Base-by-base conservation (phyloP, 148 eudicot species). In the Rhododendron williamsianum region DNA sequence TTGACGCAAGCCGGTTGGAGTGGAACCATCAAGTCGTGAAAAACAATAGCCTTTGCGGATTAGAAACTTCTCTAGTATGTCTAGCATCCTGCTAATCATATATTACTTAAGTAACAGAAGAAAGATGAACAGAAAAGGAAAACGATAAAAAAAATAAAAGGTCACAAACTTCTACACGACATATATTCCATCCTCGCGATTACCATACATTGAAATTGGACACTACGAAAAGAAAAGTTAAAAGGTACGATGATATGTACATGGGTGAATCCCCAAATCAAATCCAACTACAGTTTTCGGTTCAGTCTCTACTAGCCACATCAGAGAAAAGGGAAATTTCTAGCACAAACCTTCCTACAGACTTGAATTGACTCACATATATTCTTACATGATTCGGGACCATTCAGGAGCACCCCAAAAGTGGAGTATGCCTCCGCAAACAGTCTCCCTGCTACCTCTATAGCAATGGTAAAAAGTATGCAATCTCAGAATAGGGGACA, bases 21-120 rank as follows among this genome's bases (percentile, higher is more conserved):
- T 97, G 67, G 98, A 94, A 11, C 99, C 99, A 88, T 97, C 98
- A 82, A 97, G 98, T 84, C 99, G 93, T 87, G 95, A 92, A 87
- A 91, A 97, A 91, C 91, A 87, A 88, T 94, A 93, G 69, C 99
- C 99, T 89, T 93, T 97, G 54, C 99, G 96, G 80, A 94, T 95
- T 83, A 97, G 89, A 84, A 94, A 93, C 91, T 94, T 97, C 79
- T 95, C 98, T 46, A 97, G 91, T 83, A 97, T 97, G 87, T 95
- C 94, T 79, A 97, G 89, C 99, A 97, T 97, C 93, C 99, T 96
- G 90, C 86, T 84, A 76, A 84, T 83, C 35, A 71, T 33, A 19
- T 78, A 21, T 72, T 81, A 33, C 15, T 63, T 89, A 52, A 82
- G 83, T 52, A 86, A 4, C 81, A 87, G 16, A 80, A 71, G 65